These are phyloP conservation scores for Talaromyces funiculosus DNA, from an alignment of 2,329 filamentous ascomycete species.

Conservation along the genomic window DNA sequence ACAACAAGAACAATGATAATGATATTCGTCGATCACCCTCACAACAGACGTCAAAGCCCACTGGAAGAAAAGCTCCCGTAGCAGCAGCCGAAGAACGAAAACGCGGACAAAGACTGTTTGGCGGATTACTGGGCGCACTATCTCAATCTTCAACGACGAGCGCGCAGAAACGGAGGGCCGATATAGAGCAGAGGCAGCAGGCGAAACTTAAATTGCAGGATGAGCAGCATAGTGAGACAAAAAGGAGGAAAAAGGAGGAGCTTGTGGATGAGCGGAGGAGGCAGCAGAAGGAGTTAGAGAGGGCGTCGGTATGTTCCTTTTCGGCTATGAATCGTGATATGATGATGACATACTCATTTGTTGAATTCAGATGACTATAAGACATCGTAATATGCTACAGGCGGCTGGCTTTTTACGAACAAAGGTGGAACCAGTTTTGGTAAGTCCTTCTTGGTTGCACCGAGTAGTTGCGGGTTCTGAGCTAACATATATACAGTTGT, in stretches of 20 bases:
- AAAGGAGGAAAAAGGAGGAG: conserved; percentile 60
- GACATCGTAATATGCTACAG: conserved; percentile 66
- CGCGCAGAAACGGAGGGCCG: conserved; percentile 63
- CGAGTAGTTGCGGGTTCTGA: not conserved
- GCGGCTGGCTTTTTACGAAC: conserved; percentile 71
- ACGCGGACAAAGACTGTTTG: conserved; percentile 79
- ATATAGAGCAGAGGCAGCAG: conserved; percentile 77
- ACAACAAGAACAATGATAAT: not conserved
- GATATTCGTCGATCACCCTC: conserved; percentile 13
- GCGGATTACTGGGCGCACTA: conserved; percentile 70
- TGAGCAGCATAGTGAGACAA: conserved; percentile 63
- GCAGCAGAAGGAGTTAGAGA: conserved; percentile 71
- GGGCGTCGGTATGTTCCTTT: conserved; percentile 60
- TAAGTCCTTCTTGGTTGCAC: conserved; percentile 43
- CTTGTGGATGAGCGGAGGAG: conserved; percentile 56
- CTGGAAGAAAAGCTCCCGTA: conserved; percentile 26
- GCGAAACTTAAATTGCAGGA: conserved; percentile 73
- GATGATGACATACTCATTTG: not conserved
- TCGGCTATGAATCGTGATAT: too few relatives aligned
- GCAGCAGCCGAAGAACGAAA: conserved; percentile 71
- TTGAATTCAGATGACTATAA: conserved; percentile 60
- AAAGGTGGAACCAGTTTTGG: conserved; percentile 64
- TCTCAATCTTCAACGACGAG: conserved; percentile 63
- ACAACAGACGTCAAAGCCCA: conserved; percentile 18
- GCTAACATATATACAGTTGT: conserved; percentile 56